Evolutionary conservation across 495 filamentous ascomycete species (phyloP).

Genomic region (Aspergillus baeticus): DNA sequence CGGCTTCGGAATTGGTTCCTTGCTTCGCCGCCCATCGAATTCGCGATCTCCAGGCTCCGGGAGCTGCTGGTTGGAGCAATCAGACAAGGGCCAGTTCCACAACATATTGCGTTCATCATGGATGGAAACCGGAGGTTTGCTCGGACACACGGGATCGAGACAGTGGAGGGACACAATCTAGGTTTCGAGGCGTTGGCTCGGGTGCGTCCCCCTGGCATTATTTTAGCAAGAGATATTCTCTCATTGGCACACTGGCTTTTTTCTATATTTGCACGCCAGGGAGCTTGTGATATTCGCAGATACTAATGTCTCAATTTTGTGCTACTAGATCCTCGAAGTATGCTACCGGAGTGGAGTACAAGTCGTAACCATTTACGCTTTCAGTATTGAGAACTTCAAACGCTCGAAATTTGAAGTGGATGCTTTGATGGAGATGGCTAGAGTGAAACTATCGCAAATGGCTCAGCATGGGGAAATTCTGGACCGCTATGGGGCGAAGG

Average conservation of each 20-base stretch:
- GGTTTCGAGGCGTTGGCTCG: conserved; percentile 93
- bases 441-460: conserved; percentile 86
- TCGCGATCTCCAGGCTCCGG: conserved; percentile 66
- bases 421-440: conserved; percentile 96
- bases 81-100: conserved; percentile 84
- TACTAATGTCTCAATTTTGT: not conserved
- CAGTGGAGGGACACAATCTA: conserved; percentile 92
- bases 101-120: conserved; percentile 98
- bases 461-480: conserved; percentile 90
- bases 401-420: conserved; percentile 97
- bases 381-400: conserved; percentile 99
- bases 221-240: not conserved
- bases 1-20: conserved; percentile 83
- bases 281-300: not conserved
- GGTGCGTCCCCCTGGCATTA: conserved; percentile 40
- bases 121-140: conserved; percentile 95
- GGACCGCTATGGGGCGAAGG: conserved; percentile 85
- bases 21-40: conserved; percentile 86
- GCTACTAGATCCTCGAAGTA: conserved; percentile 79
- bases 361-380: conserved; percentile 96
- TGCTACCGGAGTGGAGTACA: conserved; percentile 95
- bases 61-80: conserved; percentile 84
- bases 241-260: not conserved
- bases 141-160: conserved; percentile 86
- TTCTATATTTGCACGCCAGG: not conserved